Evolutionary conservation across 2,329 filamentous ascomycete species (phyloP).

Genomic region (Leptographium procerum): DNA sequence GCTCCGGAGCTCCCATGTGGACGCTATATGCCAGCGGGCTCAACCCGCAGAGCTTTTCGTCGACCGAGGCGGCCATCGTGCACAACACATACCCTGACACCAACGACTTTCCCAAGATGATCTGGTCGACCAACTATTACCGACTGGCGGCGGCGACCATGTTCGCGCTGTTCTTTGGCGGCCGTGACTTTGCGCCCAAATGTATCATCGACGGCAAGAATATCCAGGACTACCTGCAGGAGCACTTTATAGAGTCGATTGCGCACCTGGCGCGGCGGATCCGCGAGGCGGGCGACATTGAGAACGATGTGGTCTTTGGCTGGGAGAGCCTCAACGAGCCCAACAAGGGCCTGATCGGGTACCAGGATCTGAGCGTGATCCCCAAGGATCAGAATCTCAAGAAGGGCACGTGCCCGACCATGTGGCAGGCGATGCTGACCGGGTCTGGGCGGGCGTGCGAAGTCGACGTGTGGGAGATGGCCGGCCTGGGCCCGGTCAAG

Average conservation of each 20-base stretch:
- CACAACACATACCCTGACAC: slow-evolving; percentile 88
- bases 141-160: slow-evolving; percentile 79
- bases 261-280: slow-evolving; percentile 74
- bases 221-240: slow-evolving; percentile 89
- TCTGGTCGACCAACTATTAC: slow-evolving; percentile 96
- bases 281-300: slow-evolving; percentile 78
- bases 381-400: slow-evolving; percentile 82
- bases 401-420: slow-evolving; percentile 85
- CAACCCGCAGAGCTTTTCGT: slow-evolving; percentile 73
- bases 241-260: slow-evolving; percentile 72
- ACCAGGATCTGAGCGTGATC: slow-evolving; percentile 67
- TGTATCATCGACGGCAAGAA: slow-evolving; percentile 87
- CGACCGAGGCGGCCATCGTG: slow-evolving; percentile 83
- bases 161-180: slow-evolving; percentile 89
- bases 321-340: slow-evolving; percentile 98
- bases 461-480: slow-evolving; percentile 87
- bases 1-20: slow-evolving; percentile 95
- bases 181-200: slow-evolving; percentile 85
- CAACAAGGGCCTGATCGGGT: slow-evolving; percentile 76
- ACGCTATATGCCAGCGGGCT: slow-evolving; percentile 90
- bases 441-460: slow-evolving; percentile 88
- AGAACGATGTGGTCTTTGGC: slow-evolving; percentile 78
- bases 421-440: slow-evolving; percentile 85
- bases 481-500: slow-evolving; percentile 83
- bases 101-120: slow-evolving; percentile 90